Percentiles rank a stretch among this genome's conserved stretches.
Conservation (phyloP, 2,329 filamentous ascomycete species). For the Ascochyta fabae region DNA sequence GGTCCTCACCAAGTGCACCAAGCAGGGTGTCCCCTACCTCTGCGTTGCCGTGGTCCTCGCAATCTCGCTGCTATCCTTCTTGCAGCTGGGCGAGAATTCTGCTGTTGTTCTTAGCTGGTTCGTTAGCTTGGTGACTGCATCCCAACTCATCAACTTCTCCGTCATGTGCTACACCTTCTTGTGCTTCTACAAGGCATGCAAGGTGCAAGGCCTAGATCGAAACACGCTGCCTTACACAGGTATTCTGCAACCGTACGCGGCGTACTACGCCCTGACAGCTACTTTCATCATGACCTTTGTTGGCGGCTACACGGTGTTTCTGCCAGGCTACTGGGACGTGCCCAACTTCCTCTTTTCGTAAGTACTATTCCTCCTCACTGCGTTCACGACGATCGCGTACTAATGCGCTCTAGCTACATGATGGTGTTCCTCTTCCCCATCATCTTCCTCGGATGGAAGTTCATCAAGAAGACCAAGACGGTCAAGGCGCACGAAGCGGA, state of each 20-base stretch:
- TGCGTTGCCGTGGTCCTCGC: constrained; percentile 71
- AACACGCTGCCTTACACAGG: constrained; percentile 73
- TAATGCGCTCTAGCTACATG: constrained; percentile 59
- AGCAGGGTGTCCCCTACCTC: constrained; percentile 75
- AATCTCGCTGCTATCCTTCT: constrained; percentile 74
- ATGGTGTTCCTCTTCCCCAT: constrained; percentile 75
- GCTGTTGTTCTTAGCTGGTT: constrained; percentile 78
- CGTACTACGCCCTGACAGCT: constrained; percentile 68
- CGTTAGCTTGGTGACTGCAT: constrained; percentile 74
- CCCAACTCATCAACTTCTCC: constrained; percentile 59
- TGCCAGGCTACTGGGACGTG: constrained; percentile 71
- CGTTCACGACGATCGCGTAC: constrained; percentile 7
- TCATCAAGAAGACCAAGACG: constrained; percentile 68
- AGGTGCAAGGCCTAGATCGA: constrained; percentile 72
- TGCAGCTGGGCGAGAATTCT: constrained; percentile 73
- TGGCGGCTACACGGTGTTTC: constrained; percentile 77
- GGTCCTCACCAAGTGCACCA: constrained; percentile 62
- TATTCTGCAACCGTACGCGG: constrained; percentile 72
- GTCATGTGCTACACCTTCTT: constrained; percentile 74
- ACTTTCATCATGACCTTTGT: constrained; percentile 76
- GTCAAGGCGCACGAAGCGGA: constrained; percentile 66
- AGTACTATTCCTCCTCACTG: constrained; percentile 34
- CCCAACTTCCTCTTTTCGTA: constrained; percentile 75
- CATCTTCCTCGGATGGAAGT: constrained; percentile 74
- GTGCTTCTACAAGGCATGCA: constrained; percentile 72